Evolutionary conservation across 2,329 filamentous ascomycete species (phyloP).

Genomic region (Emericellopsis cladophorae): DNA sequence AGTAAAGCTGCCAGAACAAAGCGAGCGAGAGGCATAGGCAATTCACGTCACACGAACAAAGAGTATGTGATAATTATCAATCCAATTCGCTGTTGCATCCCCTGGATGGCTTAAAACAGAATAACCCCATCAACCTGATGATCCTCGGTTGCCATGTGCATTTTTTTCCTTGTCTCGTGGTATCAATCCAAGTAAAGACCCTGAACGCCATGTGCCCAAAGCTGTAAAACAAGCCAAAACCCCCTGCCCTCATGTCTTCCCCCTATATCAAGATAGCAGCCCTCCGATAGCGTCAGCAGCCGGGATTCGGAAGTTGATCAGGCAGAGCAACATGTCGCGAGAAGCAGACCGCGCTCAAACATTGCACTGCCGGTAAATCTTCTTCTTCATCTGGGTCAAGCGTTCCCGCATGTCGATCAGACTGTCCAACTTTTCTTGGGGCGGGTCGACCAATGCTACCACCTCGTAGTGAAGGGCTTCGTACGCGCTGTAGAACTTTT

Average conservation of each 20-base stretch:
- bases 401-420: constrained; percentile 41
- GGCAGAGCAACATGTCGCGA: background rate
- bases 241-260: background rate
- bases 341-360: background rate
- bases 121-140: no score
- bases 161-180: background rate
- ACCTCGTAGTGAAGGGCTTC: constrained; percentile 44
- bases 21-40: no score
- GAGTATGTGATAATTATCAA: no score
- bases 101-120: no score
- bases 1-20: no score
- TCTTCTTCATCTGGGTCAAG: constrained; percentile 42
- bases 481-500: constrained; percentile 43
- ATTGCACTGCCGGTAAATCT: constrained; percentile 31
- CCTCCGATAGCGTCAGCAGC: background rate
- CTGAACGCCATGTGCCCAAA: background rate
- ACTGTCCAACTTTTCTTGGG: constrained; percentile 34
- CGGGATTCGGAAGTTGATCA: no score
- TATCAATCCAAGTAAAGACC: background rate
- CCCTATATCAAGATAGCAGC: no score
- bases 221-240: background rate
- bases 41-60: no score
- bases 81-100: no score
- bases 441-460: constrained; percentile 33
- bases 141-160: no score